These are phyloP conservation scores for Metschnikowia picachoensis DNA, from an alignment of 805 yeast genomes.

Conservation along the genomic window DNA sequence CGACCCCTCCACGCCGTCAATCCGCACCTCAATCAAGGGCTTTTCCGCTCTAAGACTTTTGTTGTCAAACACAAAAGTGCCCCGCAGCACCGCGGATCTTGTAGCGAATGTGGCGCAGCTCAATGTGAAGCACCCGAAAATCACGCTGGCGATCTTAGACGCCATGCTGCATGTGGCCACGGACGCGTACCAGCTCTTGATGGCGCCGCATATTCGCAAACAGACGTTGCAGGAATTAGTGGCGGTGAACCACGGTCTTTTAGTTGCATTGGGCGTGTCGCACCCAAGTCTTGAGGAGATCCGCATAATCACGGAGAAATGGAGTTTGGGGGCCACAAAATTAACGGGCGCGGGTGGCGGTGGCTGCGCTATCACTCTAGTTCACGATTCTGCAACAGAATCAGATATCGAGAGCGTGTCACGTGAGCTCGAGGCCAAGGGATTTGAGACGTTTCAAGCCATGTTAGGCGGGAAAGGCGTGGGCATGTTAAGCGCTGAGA, in stretches of 20 bases:
- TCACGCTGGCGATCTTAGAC: constrained; percentile 57
- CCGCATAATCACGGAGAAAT: constrained; percentile 58
- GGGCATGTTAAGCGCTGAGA: constrained; percentile 40
- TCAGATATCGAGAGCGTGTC: constrained; percentile 35
- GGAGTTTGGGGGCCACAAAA: constrained; percentile 79
- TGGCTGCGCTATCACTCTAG: constrained; percentile 91
- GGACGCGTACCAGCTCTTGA: constrained; percentile 67
- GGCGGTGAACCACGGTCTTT: constrained; percentile 80
- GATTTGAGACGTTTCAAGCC: constrained; percentile 75
- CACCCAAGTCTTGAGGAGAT: constrained; percentile 87
- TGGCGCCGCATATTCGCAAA: constrained; percentile 46
- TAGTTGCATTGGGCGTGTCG: constrained; percentile 83
- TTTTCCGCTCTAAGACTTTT: constrained; percentile 73
- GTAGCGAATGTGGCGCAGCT: constrained; percentile 72
- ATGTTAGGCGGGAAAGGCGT: constrained; percentile 89
- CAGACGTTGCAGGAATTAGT: constrained; percentile 57
- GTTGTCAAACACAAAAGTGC: constrained; percentile 81
- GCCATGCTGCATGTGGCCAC: constrained; percentile 73
- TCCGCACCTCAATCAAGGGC: constrained; percentile 62
- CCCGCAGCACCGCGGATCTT: constrained; percentile 79
- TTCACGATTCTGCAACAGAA: constrained; percentile 44
- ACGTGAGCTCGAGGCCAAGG: constrained; percentile 37
- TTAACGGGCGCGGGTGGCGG: constrained; percentile 99
- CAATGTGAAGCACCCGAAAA: constrained; percentile 48
- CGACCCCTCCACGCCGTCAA: constrained; percentile 50